These are phyloP conservation scores for Saccharomycopsis olivae DNA, from an alignment of 805 yeast species.

Conservation along the genomic window DNA sequence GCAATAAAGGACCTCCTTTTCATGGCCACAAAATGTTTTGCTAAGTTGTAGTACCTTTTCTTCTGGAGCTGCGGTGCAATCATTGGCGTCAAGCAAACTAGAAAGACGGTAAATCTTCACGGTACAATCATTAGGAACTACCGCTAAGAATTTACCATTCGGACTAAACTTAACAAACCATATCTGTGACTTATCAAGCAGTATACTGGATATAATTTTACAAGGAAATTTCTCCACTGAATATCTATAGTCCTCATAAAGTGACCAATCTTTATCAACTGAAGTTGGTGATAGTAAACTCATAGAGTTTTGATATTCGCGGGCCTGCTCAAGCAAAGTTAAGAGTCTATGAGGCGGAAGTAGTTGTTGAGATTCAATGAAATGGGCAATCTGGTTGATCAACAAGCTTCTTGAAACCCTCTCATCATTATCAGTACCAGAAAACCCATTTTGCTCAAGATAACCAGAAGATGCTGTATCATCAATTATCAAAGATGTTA, in stretches of 20 bases:
- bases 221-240: slow-evolving; percentile 35
- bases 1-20: slow-evolving; percentile 49
- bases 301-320: slow-evolving; percentile 32
- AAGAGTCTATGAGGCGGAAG: slow-evolving; percentile 44
- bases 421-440: background rate
- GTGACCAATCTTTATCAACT: slow-evolving; percentile 21
- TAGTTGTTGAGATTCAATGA: slow-evolving; percentile 41
- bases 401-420: slow-evolving; percentile 30
- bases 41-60: slow-evolving; percentile 30
- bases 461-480: background rate
- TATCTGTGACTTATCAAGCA: slow-evolving; percentile 45
- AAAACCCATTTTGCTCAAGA: slow-evolving; percentile 4
- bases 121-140: slow-evolving; percentile 60
- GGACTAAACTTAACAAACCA: slow-evolving; percentile 79
- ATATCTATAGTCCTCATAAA: slow-evolving; percentile 29
- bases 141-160: slow-evolving; percentile 64
- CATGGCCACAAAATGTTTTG: slow-evolving; percentile 33
- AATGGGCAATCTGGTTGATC: slow-evolving; percentile 32
- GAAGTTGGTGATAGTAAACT: slow-evolving; percentile 28
- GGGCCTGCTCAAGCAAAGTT: slow-evolving; percentile 41
- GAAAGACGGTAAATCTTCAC: slow-evolving; percentile 57
- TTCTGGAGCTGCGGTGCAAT: no score
- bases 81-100: slow-evolving; percentile 20
- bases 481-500: slow-evolving; percentile 7
- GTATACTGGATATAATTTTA: slow-evolving; percentile 34